phyloP scores from a whole-genome alignment of 2,329 filamentous ascomycete genomes.

The Gaeumannomyces tritici region DNA sequence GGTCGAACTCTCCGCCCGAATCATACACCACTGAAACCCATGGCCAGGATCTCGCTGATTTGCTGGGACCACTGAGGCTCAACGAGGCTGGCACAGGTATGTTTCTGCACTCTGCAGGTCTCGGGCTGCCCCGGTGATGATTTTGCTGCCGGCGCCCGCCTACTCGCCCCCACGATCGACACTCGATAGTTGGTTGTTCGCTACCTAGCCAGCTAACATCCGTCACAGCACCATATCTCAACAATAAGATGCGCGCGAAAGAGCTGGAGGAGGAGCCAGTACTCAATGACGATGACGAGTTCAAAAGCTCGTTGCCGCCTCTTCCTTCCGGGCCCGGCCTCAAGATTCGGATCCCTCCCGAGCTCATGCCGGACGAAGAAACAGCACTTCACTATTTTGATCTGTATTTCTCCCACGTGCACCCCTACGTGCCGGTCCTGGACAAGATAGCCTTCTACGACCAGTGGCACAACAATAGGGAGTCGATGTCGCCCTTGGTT shows the following conservation, averaged over 20 bases:
- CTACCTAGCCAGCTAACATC: too few species aligned
- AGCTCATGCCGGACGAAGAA: slow-evolving; percentile 84
- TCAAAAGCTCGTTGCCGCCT: slow-evolving; percentile 59
- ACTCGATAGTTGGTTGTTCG: not conserved
- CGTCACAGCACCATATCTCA: slow-evolving; percentile 68
- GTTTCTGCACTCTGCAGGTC: slow-evolving; percentile 14
- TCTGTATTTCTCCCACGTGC: slow-evolving; percentile 82
- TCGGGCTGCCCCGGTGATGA: not conserved
- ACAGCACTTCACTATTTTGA: slow-evolving; percentile 78
- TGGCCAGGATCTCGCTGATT: slow-evolving; percentile 64
- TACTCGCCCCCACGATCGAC: not conserved
- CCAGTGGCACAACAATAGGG: slow-evolving; percentile 76
- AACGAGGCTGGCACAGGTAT: slow-evolving; percentile 78
- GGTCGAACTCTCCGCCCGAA: slow-evolving; percentile 32
- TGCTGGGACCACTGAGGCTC: slow-evolving; percentile 79
- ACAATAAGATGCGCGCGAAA: slow-evolving; percentile 39
- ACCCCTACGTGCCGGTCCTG: slow-evolving; percentile 85
- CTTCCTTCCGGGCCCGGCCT: slow-evolving; percentile 59
- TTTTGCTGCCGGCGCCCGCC: too few species aligned
- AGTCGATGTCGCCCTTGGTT: slow-evolving; percentile 80
- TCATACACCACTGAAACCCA: slow-evolving; percentile 54
- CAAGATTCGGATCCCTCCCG: slow-evolving; percentile 79
- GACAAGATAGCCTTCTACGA: slow-evolving; percentile 76
- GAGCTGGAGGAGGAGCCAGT: slow-evolving; percentile 50
- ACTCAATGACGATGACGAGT: slow-evolving; percentile 63